Base-by-base conservation (phyloP, 306 rosid genomes). In the Cicer arietinum region DNA sequence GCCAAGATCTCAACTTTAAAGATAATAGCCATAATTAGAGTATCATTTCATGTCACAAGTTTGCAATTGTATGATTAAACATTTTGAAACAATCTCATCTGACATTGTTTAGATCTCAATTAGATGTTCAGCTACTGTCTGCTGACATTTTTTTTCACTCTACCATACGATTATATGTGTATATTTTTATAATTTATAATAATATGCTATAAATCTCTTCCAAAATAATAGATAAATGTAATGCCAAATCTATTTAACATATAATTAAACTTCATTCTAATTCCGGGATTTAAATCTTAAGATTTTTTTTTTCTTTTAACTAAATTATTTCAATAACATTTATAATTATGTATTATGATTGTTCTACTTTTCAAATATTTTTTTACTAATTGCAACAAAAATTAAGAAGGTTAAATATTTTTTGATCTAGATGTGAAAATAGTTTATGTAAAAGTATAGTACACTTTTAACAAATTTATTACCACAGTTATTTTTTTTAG, bases 1-100 rank as follows among this genome's bases (percentile, higher is more conserved):
- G 67, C 60, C 65, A n/a, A 46, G 10, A 57, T 76, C 53, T 78
- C 71, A 66, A 52, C n/a, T 40, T 60, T 82, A 22, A 50, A 67
- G 8, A 82, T 86, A 67, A 74, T 25, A 73, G 67, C 59, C 79
- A 85, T 85, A 65, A 83, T 77, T 77, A 62, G 71, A 35, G 67
- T 77, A 77, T 86, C 65, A 74, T 82, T 86, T 79, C 61, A 58
- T 50, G 50, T 57, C 69, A 71, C 76, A 75, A 18, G 7, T 20
- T 70, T 65, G 61, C 30, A 25, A 25, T 25, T 25, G 30, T 22
- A 51, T 77, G 30, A 59, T 71, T 67, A 25, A 25, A 25, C 30
- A 25, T 25, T 25, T 25, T 25, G 9, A 76, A 51, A 14, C 73
- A 20, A 66, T 14, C 57, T 45, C 30, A 25, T 25, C 30, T 2